Evolutionary conservation across 257 asterid species (phyloP), one percentile per base, ranked within the genome.

Genomic region (Nyctanthes arbortristis): DNA sequence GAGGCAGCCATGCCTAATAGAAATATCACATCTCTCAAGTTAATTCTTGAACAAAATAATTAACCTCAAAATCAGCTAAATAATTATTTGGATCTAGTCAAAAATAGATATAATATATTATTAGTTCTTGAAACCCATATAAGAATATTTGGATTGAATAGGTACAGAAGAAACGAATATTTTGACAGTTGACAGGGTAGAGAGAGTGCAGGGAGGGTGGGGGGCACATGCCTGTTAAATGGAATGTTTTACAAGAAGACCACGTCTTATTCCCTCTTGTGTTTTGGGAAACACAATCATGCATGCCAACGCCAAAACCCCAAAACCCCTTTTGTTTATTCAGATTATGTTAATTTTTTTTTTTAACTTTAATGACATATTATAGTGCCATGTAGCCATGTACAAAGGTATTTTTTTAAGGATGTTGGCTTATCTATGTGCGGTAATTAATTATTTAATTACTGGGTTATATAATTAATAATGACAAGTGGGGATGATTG

Each of bases 141-240:
- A 49, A 49, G 58, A 22, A 49, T 20, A 49, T 22, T 18, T 20
- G 7, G 27, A 49, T 5, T 49, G 28, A 22, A 49, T 49, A 18
- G 59, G 29, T n/a, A n/a, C n/a, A n/a, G n/a, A n/a, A n/a, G n/a
- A n/a, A n/a, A n/a, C n/a, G n/a, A 68, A 54, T 68, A 68, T 54
- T 69, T 71, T 25, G 75, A 65, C 82, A 73, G 73, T 73, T 68
- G 75, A 69, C 67, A 79, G 85, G 71, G 74, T 52, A 80, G 66
- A n/a, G n/a, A n/a, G n/a, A n/a, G n/a, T 81, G 88, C 77, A 80
- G 82, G 80, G 81, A 59, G 75, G 84, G 87, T 85, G 95, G 93
- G 95, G 75, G 71, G 91, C 96, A 88, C 95, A 84, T 85, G 95
- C 77, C 73, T 80, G 66, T 68, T 37, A 72, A 76, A 69, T 66